Base-by-base conservation (phyloP, 2,329 filamentous ascomycete genomes). In the Nothopassalora personata region DNA sequence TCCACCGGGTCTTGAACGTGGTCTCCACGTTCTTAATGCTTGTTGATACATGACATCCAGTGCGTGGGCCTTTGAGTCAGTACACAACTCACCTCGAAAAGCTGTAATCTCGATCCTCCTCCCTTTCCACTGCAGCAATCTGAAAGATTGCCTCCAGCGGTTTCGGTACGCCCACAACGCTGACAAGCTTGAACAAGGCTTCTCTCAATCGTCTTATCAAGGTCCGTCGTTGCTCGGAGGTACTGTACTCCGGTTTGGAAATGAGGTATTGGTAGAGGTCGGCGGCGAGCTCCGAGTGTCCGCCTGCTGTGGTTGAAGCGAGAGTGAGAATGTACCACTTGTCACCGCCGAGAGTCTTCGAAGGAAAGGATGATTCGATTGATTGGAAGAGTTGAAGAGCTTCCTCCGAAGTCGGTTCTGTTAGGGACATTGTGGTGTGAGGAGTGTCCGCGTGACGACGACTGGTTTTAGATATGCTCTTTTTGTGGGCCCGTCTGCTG, bases 161-260 rank as follows among this genome's bases (percentile, higher is more conserved):
- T 66, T 85, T 86, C 70, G 82, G 85, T 0, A 87, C 82, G 0
- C 85, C 85, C 15, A 85, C 77, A 1, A 87, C 64, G 4, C 76
- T 74, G 10, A 84, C 76, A n/a, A 78, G 72, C 71, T 87, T 86
- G 59, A 88, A 70, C 11, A 87, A 73, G 0, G 78, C 79, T 70
- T 87, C 85, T 47, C 85, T 78, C 1, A 85, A 65, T 2, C 81
- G 73, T 1, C 79, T 77, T 56, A 84, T 73, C 7, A 85, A 73
- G 0, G 68, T 69, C 65, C 83, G 72, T 10, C 82, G 76, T 13
- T 77, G 70, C 1, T 72, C 73, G 0, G 79, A 61, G 0, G 76
- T 78, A 1, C 72, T 64, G 64, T 77, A 80, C 45, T 76, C 70
- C 0, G 81, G 77, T 60, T 81, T 75, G 46, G 72, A 69, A 66